Evolutionary conservation across 2,329 filamentous ascomycete species (phyloP).

Genomic region (Trichophyton rubrum): DNA sequence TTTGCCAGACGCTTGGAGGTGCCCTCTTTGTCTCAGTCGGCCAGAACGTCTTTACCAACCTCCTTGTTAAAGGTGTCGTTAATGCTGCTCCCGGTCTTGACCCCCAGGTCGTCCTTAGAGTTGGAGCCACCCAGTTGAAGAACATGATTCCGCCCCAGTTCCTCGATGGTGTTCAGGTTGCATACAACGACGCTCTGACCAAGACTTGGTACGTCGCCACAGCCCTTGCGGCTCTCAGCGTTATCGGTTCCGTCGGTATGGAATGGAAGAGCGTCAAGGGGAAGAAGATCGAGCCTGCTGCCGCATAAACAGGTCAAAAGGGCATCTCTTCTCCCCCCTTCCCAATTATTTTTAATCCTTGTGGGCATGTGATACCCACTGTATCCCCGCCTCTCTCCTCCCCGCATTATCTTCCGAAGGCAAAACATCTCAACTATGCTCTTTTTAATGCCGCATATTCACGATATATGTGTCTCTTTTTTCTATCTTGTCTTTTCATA

Average conservation of each 20-base stretch:
- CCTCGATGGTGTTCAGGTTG: slow-evolving; percentile 43
- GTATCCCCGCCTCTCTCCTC: not conserved
- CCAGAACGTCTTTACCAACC: slow-evolving; percentile 16
- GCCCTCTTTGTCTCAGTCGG: slow-evolving; percentile 17
- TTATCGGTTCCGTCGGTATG: slow-evolving; percentile 44
- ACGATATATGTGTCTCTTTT: not conserved
- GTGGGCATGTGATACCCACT: not conserved
- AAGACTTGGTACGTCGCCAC: slow-evolving; percentile 50
- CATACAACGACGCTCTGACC: slow-evolving; percentile 52
- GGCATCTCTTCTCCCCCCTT: not conserved
- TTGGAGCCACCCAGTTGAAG: slow-evolving; percentile 49
- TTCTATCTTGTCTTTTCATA: not conserved
- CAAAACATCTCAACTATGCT: not conserved
- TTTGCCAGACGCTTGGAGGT: slow-evolving; percentile 16
- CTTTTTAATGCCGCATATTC: not conserved
- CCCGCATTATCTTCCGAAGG: not conserved
- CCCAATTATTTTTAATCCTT: not conserved
- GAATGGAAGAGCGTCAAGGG: slow-evolving; percentile 40
- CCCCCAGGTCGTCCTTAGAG: slow-evolving; percentile 30
- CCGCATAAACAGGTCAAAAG: not conserved
- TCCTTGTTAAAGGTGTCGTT: slow-evolving; percentile 9
- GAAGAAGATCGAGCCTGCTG: slow-evolving; percentile 9
- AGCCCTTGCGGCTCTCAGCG: slow-evolving; percentile 40
- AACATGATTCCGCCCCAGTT: slow-evolving; percentile 39
- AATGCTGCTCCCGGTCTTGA: slow-evolving; percentile 28